Conservation (phyloP, 129 eudicot species). For the Rutidosis leptorrhynchoides region DNA sequence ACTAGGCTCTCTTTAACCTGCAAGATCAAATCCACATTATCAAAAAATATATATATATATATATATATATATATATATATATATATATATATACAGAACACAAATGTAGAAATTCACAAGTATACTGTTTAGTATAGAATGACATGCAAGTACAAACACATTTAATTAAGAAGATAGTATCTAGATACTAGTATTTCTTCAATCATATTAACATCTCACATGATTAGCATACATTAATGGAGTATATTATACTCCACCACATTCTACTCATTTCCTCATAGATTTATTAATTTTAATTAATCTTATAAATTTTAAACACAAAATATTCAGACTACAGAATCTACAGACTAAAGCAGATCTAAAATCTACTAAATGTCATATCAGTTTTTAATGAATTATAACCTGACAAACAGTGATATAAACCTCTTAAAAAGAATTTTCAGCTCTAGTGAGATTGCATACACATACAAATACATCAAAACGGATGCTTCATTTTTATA, state of each 20-base stretch:
- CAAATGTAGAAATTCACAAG: constrained; percentile 1
- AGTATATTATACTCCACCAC: constrained; percentile 1
- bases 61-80: too few species aligned
- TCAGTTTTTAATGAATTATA: neutral
- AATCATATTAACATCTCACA: neutral
- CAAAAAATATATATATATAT: too few species aligned
- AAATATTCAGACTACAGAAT: constrained; percentile 9
- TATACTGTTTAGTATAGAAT: constrained; percentile 6
- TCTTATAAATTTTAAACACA: constrained; percentile 9
- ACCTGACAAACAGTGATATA: constrained; percentile 17
- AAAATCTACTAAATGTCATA: constrained; percentile 13
- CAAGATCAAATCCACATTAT: constrained; percentile 11
- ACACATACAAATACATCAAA: neutral
- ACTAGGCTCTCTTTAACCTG: constrained; percentile 15
- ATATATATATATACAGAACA: too few species aligned
- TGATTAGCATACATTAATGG: neutral
- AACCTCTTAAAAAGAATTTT: neutral
- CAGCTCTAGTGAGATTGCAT: constrained; percentile 9
- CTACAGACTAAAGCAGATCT: constrained; percentile 11
- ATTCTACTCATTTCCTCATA: constrained; percentile 11
- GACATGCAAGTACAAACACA: constrained; percentile 28
- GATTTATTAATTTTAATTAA: constrained; percentile 1
- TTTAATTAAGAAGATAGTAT: neutral
- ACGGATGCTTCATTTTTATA: neutral
- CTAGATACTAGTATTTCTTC: neutral